phyloP scores from a whole-genome alignment of 2,329 filamentous ascomycete genomes.

The Geoglossum cookeanum region DNA sequence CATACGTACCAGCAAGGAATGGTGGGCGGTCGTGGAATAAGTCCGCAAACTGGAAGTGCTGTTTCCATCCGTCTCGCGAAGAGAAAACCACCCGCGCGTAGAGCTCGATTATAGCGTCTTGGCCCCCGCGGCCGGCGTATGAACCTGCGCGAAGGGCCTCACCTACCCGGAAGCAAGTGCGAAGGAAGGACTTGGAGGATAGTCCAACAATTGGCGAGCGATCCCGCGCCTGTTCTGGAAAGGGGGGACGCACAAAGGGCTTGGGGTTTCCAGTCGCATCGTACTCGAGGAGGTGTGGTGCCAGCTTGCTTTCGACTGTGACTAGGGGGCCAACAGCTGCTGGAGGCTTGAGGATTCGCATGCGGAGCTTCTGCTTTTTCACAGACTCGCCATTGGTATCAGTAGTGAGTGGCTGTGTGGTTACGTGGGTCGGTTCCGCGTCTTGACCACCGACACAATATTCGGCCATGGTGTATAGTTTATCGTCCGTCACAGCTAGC shows the following conservation, averaged over 20 bases:
- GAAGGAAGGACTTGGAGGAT: slow-evolving; percentile 27
- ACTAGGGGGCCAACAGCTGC: background rate
- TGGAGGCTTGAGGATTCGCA: background rate
- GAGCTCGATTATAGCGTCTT: slow-evolving; percentile 36
- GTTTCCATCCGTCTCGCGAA: slow-evolving; percentile 34
- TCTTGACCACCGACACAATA: background rate
- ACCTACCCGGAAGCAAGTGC: slow-evolving; percentile 44
- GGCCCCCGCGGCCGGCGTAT: slow-evolving; percentile 27
- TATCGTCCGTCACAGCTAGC: background rate
- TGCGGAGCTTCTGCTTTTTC: background rate
- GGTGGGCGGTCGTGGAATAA: slow-evolving; percentile 40
- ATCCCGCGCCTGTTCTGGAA: slow-evolving; percentile 30
- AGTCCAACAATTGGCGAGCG: slow-evolving; percentile 35
- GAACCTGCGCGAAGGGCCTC: slow-evolving; percentile 35
- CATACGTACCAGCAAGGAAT: slow-evolving; percentile 28
- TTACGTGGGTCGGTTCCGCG: background rate
- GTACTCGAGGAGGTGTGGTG: background rate
- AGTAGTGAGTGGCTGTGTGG: background rate
- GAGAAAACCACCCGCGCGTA: slow-evolving; percentile 31
- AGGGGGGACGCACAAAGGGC: slow-evolving; percentile 32
- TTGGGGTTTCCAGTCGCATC: slow-evolving; percentile 7
- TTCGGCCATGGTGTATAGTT: background rate
- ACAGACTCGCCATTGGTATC: background rate
- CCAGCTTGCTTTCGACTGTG: background rate
- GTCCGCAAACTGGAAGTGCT: slow-evolving; percentile 46